Percentiles rank a stretch among this genome's conserved stretches.
These are phyloP conservation scores for Stereocaulon alpinum DNA, from an alignment of 495 filamentous ascomycete species.

Conservation along the genomic window DNA sequence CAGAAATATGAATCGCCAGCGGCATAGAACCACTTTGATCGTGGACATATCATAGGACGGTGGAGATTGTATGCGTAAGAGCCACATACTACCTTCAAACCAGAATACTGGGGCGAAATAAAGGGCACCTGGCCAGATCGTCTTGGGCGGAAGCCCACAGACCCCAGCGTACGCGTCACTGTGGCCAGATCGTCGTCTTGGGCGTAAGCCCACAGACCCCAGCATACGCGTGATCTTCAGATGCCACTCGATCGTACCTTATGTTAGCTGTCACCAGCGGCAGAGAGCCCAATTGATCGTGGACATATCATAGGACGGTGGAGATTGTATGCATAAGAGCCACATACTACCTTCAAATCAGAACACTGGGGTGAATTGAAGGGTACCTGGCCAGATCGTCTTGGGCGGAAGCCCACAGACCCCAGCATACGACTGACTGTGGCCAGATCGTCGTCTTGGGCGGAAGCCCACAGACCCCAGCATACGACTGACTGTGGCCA, in stretches of 20 bases:
- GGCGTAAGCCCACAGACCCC: too few relatives aligned
- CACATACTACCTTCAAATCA: conserved; percentile 29
- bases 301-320: conserved; percentile 30
- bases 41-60: conserved; percentile 27
- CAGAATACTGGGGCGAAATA: conserved; percentile 25
- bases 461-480: too few relatives aligned
- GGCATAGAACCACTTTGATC: conserved; percentile 26
- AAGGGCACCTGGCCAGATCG: not conserved
- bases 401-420: too few relatives aligned
- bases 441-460: too few relatives aligned
- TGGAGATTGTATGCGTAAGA: conserved; percentile 27
- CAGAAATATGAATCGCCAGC: too few relatives aligned
- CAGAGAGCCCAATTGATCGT: conserved; percentile 27
- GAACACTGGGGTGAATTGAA: conserved; percentile 24
- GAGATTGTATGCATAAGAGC: conserved; percentile 23
- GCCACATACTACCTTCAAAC: conserved; percentile 28
- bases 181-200: conserved; percentile 1
- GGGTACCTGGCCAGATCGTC: not conserved
- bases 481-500: too few relatives aligned
- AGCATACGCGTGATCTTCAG: too few relatives aligned
- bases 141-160: too few relatives aligned
- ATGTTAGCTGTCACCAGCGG: conserved; percentile 23
- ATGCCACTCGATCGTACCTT: conserved; percentile 14
- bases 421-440: too few relatives aligned
- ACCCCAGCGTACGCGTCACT: not conserved